A percentile compares a stretch with the other conserved stretches of the same genome.
Conservation (phyloP, 2,329 filamentous ascomycete genomes). For the Stagonosporopsis rhizophila region DNA sequence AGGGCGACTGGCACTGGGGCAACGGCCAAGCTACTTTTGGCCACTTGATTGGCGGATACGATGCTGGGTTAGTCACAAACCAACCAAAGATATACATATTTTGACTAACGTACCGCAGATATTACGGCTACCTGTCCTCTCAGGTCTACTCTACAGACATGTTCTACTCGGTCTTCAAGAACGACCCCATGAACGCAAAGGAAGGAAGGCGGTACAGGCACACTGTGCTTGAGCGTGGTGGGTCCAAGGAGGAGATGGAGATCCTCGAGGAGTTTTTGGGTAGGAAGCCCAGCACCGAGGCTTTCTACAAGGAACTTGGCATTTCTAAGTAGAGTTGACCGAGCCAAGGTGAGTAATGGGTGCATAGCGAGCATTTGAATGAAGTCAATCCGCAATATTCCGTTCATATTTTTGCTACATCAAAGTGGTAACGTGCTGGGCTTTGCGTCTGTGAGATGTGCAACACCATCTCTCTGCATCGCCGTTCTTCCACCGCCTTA, state of each 20-base stretch:
- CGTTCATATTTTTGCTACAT: too few species aligned
- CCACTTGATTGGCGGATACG: slow-evolving; percentile 83
- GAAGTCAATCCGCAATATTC: background rate
- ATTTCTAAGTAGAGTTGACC: slow-evolving; percentile 30
- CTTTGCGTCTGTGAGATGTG: too few species aligned
- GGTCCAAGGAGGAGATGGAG: slow-evolving; percentile 81
- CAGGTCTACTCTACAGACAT: slow-evolving; percentile 86
- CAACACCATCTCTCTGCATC: too few species aligned
- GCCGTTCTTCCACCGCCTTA: too few species aligned
- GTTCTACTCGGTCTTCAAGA: slow-evolving; percentile 82
- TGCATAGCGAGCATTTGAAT: background rate
- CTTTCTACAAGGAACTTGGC: slow-evolving; percentile 82
- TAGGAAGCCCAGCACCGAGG: slow-evolving; percentile 75
- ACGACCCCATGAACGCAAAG: slow-evolving; percentile 76
- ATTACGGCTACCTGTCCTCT: slow-evolving; percentile 72
- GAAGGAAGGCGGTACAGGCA: slow-evolving; percentile 79
- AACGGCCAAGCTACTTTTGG: slow-evolving; percentile 82
- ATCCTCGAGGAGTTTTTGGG: slow-evolving; percentile 81
- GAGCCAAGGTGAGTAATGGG: too few species aligned
- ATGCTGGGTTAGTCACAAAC: slow-evolving; percentile 65
- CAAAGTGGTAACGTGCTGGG: too few species aligned
- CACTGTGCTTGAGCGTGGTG: slow-evolving; percentile 78
- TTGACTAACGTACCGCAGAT: slow-evolving; percentile 48
- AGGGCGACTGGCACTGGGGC: slow-evolving; percentile 66
- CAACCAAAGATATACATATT: background rate